Conservation (phyloP, 1,139 yeast genomes). For the Debaryomyces coudertii region DNA sequence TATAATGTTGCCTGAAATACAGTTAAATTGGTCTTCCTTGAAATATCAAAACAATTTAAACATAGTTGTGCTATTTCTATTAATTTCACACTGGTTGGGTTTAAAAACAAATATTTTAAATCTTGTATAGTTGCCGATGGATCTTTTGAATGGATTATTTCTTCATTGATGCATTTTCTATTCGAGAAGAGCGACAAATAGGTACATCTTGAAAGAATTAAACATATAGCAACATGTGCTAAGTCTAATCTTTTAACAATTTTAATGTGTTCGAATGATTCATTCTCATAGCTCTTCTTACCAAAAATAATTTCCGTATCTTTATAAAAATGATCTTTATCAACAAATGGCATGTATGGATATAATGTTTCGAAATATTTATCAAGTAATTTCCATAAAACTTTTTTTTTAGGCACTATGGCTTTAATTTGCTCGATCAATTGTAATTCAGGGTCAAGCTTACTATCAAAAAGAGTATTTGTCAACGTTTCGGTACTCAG, state of each 20-base stretch:
- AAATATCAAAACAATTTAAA: constrained; percentile 29
- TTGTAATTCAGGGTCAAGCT: constrained; percentile 24
- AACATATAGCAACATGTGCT: constrained; percentile 27
- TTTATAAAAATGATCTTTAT: constrained; percentile 37
- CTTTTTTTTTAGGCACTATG: constrained; percentile 42
- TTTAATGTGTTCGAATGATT: constrained; percentile 18
- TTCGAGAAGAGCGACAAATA: constrained; percentile 30
- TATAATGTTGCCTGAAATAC: constrained; percentile 38
- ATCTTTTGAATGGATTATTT: constrained; percentile 17
- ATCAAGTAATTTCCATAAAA: constrained; percentile 34
- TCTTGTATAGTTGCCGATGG: constrained; percentile 11
- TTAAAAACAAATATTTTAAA: constrained; percentile 22
- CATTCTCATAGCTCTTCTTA: constrained; percentile 17
- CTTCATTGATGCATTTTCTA: constrained; percentile 22
- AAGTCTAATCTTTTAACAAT: constrained; percentile 26
- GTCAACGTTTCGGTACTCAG: constrained; percentile 10
- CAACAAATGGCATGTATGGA: constrained; percentile 55
- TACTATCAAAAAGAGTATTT: constrained; percentile 26
- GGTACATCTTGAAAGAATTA: constrained; percentile 29
- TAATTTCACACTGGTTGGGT: constrained; percentile 26
- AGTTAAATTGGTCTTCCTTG: constrained; percentile 27
- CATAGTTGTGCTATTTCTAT: constrained; percentile 30
- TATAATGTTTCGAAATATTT: constrained; percentile 48
- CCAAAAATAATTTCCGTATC: constrained; percentile 27
- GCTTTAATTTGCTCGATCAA: constrained; percentile 26